Evolutionary conservation across 306 rosid genomes (phyloP).

Genomic region (Alnus rubra): DNA sequence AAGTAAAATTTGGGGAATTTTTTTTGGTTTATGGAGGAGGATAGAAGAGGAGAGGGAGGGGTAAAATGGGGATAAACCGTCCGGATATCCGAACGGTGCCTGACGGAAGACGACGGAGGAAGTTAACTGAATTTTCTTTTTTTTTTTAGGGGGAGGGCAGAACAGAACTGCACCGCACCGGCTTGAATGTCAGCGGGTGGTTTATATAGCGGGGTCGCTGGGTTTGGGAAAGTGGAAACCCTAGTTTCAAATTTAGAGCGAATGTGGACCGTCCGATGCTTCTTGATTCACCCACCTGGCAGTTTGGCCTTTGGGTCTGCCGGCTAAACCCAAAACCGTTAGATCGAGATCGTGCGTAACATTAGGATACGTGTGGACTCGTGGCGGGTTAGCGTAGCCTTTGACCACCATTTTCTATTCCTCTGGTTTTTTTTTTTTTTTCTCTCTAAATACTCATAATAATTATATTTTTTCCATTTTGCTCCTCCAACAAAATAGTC

Average conservation of each 20-base stretch:
- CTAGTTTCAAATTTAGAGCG: conserved; percentile 28
- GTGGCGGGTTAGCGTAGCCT: too few species aligned
- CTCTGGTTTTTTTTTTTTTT: too few species aligned
- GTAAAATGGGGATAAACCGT: conserved; percentile 38
- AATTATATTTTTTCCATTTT: too few species aligned
- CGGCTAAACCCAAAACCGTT: conserved; percentile 5
- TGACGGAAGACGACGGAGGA: neutral
- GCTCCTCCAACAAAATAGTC: too few species aligned
- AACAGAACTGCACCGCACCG: conserved; percentile 61
- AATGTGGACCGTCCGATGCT: conserved; percentile 30
- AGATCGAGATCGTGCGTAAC: neutral
- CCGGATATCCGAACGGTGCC: conserved; percentile 42
- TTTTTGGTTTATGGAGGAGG: conserved; percentile 26
- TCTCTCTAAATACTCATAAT: too few species aligned
- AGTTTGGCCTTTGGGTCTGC: neutral
- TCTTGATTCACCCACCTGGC: conserved; percentile 6
- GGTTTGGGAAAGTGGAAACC: conserved; percentile 29
- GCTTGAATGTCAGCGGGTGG: conserved; percentile 13
- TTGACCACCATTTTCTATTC: too few species aligned
- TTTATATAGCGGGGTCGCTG: conserved; percentile 30
- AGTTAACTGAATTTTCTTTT: conserved; percentile 13
- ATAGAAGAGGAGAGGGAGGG: conserved; percentile 11
- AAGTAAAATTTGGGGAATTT: neutral
- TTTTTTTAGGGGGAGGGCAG: conserved; percentile 60
- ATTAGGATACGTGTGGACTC: neutral